Base-by-base conservation (phyloP, 352 stramenopile genomes). In the Globisporangium rhizosaccharum region DNA sequence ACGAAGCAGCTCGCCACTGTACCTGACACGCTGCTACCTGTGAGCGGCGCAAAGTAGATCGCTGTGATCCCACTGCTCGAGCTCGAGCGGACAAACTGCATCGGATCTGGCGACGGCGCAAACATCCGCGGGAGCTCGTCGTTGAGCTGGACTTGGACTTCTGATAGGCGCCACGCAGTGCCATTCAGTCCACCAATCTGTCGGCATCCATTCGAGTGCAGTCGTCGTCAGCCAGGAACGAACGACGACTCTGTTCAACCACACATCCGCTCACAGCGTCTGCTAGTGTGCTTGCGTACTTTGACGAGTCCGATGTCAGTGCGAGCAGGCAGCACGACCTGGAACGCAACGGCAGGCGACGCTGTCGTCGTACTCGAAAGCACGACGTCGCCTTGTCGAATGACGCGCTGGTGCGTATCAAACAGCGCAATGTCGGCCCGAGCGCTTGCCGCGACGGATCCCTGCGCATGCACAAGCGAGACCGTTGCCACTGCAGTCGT, bases 131-230 rank as follows among this genome's bases (percentile, higher is more conserved):
- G 48, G 0, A 28, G 10, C 11, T 74, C 58, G 36, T 66, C 57
- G n/a, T 76, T 76, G 33, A 76, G 51, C n/a, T 54, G 51, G 6
- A 66, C 61, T 50, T 79, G 71, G 15, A 76, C 30, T 58, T 76
- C 71, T 0, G 63, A 73, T 14, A 79, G 57, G 23, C 53, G 55
- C 51, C 70, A 65, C 10, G 59, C 56, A 8, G 57, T 48, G 18
- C 20, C 53, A 23, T 23, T n/a, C 20, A 26, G 23, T 45, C 65
- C 62, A 56, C 61, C 52, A 49, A 75, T 57, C 70, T 76, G 17
- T 11, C 1, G 33, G 11, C 33, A 39, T 39, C 33, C 33, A 39
- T 12, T 1, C 33, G 33, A 8, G 8, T 39, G 4, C 33, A 39
- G 33, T 11, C 4, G 33, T 39, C 33, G 33, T 39, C 33, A 39